These are phyloP conservation scores for Dictyostelium intermedium DNA, from an alignment of 78 protist genomes.

Conservation along the genomic window DNA sequence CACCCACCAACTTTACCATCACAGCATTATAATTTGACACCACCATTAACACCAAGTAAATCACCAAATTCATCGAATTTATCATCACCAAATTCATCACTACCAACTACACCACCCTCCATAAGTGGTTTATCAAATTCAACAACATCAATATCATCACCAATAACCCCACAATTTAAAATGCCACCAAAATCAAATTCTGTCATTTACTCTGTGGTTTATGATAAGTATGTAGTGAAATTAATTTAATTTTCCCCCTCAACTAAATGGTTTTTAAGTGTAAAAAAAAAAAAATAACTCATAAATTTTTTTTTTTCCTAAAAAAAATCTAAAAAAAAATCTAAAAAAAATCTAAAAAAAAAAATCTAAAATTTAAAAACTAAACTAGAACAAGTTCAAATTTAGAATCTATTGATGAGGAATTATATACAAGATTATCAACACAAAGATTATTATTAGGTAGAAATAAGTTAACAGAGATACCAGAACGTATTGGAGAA, in stretches of 20 bases:
- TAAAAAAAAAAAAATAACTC: not conserved
- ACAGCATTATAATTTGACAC: not conserved
- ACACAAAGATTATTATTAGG: constrained; percentile 37
- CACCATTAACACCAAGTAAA: not conserved
- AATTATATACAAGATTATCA: constrained; percentile 6
- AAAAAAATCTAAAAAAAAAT: no score
- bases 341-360: not conserved
- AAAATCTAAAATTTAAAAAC: no score
- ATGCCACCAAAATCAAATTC: constrained; percentile 53
- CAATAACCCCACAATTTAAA: not conserved
- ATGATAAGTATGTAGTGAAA: constrained; percentile 49
- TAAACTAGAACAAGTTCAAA: constrained; percentile 43
- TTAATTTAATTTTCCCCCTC: not conserved
- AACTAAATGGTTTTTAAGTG: not conserved
- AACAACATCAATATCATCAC: not conserved
- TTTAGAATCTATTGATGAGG: constrained; percentile 51
- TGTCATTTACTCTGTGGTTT: constrained; percentile 14
- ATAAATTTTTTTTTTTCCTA: not conserved
- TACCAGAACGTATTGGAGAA: constrained; percentile 50
- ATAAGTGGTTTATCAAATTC: not conserved
- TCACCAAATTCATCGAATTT: not conserved
- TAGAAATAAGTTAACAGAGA: constrained; percentile 31
- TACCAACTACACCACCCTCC: not conserved
- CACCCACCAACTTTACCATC: not conserved
- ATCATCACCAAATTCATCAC: not conserved